Conservation (phyloP, 176 grass and related monocot species). For the Aegilops umbellulata region DNA sequence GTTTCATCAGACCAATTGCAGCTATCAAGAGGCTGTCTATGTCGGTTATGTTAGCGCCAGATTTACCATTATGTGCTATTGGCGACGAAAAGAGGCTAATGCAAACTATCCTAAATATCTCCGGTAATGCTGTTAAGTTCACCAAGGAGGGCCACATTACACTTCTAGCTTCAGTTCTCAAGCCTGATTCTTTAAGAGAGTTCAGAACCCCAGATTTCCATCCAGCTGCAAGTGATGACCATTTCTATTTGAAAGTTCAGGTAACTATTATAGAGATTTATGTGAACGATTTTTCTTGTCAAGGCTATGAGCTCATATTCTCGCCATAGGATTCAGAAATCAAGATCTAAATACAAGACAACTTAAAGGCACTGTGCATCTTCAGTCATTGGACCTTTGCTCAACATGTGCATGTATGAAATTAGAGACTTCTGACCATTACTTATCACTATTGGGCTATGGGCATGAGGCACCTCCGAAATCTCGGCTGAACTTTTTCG, state of each 20-base stretch:
- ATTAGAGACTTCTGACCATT: not conserved
- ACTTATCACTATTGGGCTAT: not conserved
- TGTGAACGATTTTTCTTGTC: not conserved
- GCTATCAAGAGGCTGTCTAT: constrained; percentile 76
- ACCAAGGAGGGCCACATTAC: constrained; percentile 94
- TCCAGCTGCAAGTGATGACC: constrained; percentile 57
- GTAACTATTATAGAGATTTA: constrained; percentile 47
- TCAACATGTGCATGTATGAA: not conserved
- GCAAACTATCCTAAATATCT: constrained; percentile 94
- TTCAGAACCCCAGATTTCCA: constrained; percentile 72
- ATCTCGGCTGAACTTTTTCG: not conserved
- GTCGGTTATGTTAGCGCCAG: constrained; percentile 67
- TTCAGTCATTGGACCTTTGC: not conserved
- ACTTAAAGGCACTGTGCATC: not conserved
- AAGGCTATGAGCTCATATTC: not conserved
- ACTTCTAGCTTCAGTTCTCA: constrained; percentile 67
- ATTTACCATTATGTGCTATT: constrained; percentile 76
- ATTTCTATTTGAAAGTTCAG: constrained; percentile 96
- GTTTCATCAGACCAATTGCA: constrained; percentile 80
- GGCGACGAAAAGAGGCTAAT: constrained; percentile 92
- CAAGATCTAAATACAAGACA: not conserved
- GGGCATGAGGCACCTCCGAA: not conserved
- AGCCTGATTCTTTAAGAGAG: constrained; percentile 76
- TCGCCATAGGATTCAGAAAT: constrained; percentile 8
- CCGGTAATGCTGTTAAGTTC: constrained; percentile 93